Percentiles rank a stretch among this genome's conserved stretches.
Conservation (phyloP, 2,329 filamentous ascomycete genomes). For the Penicillium sp. region DNA sequence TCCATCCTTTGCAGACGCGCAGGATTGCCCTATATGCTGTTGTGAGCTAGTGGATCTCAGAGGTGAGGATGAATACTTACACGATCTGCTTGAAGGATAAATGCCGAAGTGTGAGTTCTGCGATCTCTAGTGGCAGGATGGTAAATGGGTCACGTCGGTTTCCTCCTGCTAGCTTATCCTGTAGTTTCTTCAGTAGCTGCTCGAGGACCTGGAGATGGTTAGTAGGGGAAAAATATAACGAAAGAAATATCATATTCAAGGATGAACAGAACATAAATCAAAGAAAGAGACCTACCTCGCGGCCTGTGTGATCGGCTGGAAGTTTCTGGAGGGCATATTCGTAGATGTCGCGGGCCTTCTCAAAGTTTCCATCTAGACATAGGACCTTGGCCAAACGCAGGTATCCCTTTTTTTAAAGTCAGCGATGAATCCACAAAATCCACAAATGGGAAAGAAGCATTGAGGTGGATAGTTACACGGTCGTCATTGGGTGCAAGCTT, state of each 20-base stretch:
- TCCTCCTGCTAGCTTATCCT: slow-evolving; percentile 46
- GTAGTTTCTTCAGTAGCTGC: slow-evolving; percentile 47
- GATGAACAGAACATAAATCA: neutral
- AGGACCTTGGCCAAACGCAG: slow-evolving; percentile 25
- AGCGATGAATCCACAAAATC: neutral
- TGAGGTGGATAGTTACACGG: slow-evolving; percentile 38
- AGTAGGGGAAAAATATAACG: neutral
- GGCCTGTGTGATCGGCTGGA: slow-evolving; percentile 35
- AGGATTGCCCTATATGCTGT: slow-evolving; percentile 42
- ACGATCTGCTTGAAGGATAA: slow-evolving; percentile 53
- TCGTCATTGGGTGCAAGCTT: slow-evolving; percentile 50
- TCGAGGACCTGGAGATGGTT: neutral
- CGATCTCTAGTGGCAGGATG: slow-evolving; percentile 55
- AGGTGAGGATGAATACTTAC: slow-evolving; percentile 27
- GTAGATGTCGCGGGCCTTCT: slow-evolving; percentile 55
- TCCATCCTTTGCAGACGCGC: slow-evolving; percentile 57
- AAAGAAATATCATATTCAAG: too few species aligned
- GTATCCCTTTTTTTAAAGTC: slow-evolving; percentile 1
- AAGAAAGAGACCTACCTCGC: slow-evolving; percentile 19
- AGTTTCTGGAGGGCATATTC: slow-evolving; percentile 55
- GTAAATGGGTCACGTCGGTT: slow-evolving; percentile 50
- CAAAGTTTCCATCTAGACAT: slow-evolving; percentile 46
- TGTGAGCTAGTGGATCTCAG: neutral
- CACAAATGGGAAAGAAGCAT: neutral
- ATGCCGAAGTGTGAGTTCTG: slow-evolving; percentile 51